phyloP scores from a whole-genome alignment of 768 basidiomycete genomes.

The Lactarius pseudohatsudake region DNA sequence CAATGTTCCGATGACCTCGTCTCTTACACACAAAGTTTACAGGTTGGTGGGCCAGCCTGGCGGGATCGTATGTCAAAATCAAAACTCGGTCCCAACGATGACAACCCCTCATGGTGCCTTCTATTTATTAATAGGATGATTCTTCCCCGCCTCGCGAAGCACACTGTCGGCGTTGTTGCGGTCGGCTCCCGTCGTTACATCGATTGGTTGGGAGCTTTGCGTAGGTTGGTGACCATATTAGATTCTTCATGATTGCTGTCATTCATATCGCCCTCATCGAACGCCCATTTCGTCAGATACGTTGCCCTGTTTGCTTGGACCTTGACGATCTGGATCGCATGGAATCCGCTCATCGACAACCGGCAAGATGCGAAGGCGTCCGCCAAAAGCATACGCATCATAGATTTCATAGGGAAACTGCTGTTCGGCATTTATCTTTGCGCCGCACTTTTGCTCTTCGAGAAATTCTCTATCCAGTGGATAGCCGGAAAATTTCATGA shows the following conservation, averaged over 20 bases:
- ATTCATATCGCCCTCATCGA: neutral
- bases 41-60: constrained; percentile 81
- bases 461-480: constrained; percentile 86
- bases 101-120: neutral
- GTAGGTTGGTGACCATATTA: constrained; percentile 45
- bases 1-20: constrained; percentile 2
- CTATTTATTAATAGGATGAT: constrained; percentile 33
- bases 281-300: constrained; percentile 40
- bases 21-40: constrained; percentile 9
- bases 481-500: constrained; percentile 84
- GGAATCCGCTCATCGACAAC: constrained; percentile 61
- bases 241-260: constrained; percentile 30
- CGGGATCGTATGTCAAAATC: constrained; percentile 50
- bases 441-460: constrained; percentile 65
- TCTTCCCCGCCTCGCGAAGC: constrained; percentile 52
- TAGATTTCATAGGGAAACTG: constrained; percentile 60
- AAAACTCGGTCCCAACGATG: neutral
- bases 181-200: constrained; percentile 72
- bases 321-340: constrained; percentile 66
- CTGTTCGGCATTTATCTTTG: constrained; percentile 74
- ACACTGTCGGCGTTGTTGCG: constrained; percentile 72
- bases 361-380: constrained; percentile 38
- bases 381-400: constrained; percentile 40
- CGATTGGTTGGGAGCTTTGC: constrained; percentile 70
- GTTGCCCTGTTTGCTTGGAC: constrained; percentile 70